Evolutionary conservation across 495 filamentous ascomycete genomes (phyloP), one percentile per base, ranked within the genome.

Genomic region (Aspergillus heteromorphus): DNA sequence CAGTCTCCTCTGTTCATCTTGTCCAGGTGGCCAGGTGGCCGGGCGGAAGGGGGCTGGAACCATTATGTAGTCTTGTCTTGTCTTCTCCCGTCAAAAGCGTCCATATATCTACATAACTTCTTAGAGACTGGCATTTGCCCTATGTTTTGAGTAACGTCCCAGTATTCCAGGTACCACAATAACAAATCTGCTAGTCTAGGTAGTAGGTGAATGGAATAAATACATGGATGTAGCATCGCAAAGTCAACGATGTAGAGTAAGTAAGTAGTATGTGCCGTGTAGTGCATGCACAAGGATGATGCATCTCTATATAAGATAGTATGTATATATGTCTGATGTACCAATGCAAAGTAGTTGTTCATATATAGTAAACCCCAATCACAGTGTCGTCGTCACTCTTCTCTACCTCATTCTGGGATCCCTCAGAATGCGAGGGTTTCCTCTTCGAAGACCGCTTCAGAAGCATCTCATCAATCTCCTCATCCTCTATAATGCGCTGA

Each of bases 401-500:
- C 6, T 14, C 38, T n/a, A 11, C 30, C 30, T 30, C 56, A 19
- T 38, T 38, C 6, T 38, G 34, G 1, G 34, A 19, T 2, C 3
- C 1, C 14, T 29, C 21, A 18, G n/a, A 49, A 31, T 34, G 27
- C 38, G 17, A 23, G 45, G 48, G 45, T 23, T 56, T 47, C 38
- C 38, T 51, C 29, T 21, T 6, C 19, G 54, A 23, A 14, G 54
- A 49, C 13, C 60, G 54, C 18, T 56, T 55, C 19, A 53, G 42
- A 4, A 69, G 50, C 45, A 62, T 41, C 20, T 62, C 53, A 31
- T 69, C 66, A 19, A 70, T 47, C 36, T 63, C 62, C 45, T 63
- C 58, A 36, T 64, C 60, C 18, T 67, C 65, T n/a, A 45, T 7
- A 13, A 60, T 48, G 3, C 48, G 55, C 47, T 57, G 30, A 1